Evolutionary conservation across 2,329 filamentous ascomycete species (phyloP).

Genomic region (Cercospora zeina): DNA sequence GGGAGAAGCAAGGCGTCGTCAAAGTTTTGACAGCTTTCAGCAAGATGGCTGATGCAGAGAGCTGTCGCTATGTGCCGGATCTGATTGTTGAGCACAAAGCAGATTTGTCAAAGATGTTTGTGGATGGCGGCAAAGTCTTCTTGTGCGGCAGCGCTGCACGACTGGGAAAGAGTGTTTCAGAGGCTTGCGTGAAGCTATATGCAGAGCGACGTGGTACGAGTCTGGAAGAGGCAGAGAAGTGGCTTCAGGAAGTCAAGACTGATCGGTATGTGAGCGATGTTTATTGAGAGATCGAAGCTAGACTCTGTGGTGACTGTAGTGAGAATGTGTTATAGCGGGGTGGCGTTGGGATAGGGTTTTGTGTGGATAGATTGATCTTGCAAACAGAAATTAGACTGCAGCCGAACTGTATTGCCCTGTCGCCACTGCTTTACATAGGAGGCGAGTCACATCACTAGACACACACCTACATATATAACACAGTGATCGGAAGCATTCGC

Average conservation of each 20-base stretch:
- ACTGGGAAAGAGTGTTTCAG: conserved; percentile 48
- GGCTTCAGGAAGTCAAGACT: conserved; percentile 50
- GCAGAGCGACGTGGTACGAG: conserved; percentile 40
- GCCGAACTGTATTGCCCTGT: too few species aligned
- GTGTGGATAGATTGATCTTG: neutral
- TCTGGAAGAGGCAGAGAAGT: conserved; percentile 46
- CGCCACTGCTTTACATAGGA: neutral
- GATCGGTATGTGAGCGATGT: conserved; percentile 47
- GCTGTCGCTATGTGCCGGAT: conserved; percentile 53
- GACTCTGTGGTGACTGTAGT: neutral
- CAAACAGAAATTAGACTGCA: too few species aligned
- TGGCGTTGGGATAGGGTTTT: neutral
- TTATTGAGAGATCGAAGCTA: neutral
- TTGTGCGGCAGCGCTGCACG: conserved; percentile 59
- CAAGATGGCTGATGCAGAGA: conserved; percentile 47
- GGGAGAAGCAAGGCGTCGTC: conserved; percentile 23
- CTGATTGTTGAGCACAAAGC: conserved; percentile 50
- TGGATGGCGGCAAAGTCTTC: conserved; percentile 58
- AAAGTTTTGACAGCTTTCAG: conserved; percentile 21
- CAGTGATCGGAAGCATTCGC: too few species aligned
- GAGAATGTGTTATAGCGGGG: neutral
- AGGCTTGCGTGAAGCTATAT: conserved; percentile 47
- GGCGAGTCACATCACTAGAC: too few species aligned
- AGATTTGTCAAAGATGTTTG: conserved; percentile 49
- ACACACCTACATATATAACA: too few species aligned